A percentile compares a stretch with the other conserved stretches of the same genome.
These are phyloP conservation scores for Cicer pinnatifidum DNA, from an alignment of 306 rosid genomes.

Conservation along the genomic window DNA sequence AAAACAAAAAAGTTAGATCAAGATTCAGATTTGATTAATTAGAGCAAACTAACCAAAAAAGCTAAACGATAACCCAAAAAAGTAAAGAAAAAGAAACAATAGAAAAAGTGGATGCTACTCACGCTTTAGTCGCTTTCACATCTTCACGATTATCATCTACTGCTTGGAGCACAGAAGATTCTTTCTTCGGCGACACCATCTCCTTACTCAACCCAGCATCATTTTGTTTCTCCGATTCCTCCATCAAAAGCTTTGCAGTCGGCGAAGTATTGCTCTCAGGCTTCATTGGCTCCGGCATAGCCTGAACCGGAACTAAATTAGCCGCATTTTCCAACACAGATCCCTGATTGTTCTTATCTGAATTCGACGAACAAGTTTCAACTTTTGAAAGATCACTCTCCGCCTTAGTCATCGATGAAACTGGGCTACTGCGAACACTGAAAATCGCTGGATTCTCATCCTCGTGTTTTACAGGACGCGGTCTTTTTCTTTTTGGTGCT, in stretches of 20 bases:
- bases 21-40: constrained; percentile 31
- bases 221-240: constrained; percentile 57
- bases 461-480: constrained; percentile 75
- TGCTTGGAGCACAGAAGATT: constrained; percentile 57
- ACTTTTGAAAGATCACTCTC: constrained; percentile 56
- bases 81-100: not conserved
- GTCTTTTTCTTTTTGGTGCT: constrained; percentile 94
- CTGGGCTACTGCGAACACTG: constrained; percentile 57
- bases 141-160: constrained; percentile 67
- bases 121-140: constrained; percentile 75
- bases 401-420: constrained; percentile 51
- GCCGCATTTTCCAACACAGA: constrained; percentile 59
- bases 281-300: constrained; percentile 51
- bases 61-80: constrained; percentile 3
- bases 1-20: constrained; percentile 41
- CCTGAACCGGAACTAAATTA: constrained; percentile 43
- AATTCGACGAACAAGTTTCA: constrained; percentile 55
- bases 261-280: constrained; percentile 51
- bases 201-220: constrained; percentile 59
- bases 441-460: constrained; percentile 59
- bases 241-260: constrained; percentile 53
- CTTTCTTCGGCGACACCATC: constrained; percentile 74
- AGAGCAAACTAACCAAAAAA: constrained; percentile 25
- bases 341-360: constrained; percentile 60
- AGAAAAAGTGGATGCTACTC: constrained; percentile 52